phyloP scores from a whole-genome alignment of 345 rosid genomes.

The Lumnitzera littorea region DNA sequence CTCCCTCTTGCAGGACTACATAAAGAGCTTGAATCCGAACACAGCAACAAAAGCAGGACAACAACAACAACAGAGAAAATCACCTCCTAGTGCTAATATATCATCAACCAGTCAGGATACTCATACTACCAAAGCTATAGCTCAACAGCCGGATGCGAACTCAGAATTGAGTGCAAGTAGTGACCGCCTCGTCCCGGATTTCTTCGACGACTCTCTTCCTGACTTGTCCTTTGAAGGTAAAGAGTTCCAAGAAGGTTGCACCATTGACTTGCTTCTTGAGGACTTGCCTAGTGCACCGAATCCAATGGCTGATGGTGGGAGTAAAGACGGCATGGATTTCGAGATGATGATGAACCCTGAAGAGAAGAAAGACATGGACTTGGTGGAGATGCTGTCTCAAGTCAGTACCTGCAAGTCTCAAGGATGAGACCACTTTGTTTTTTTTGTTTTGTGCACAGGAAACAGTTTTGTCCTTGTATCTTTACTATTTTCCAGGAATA shows the following conservation, averaged over 20 bases:
- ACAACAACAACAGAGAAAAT: constrained; percentile 17
- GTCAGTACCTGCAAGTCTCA: constrained; percentile 8
- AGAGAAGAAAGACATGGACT: constrained; percentile 44
- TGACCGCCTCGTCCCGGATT: constrained; percentile 44
- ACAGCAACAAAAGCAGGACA: constrained; percentile 12
- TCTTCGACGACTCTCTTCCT: constrained; percentile 31
- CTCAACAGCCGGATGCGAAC: constrained; percentile 8
- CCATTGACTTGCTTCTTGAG: constrained; percentile 63
- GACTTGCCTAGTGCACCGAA: constrained; percentile 32
- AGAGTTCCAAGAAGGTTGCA: constrained; percentile 49
- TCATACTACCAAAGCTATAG: not conserved
- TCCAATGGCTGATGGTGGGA: constrained; percentile 14
- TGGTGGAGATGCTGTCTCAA: constrained; percentile 53
- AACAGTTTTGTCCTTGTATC: not conserved
- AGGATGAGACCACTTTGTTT: not conserved
- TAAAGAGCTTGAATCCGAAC: constrained; percentile 68
- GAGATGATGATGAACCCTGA: constrained; percentile 16
- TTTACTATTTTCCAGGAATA: no score
- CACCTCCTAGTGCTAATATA: constrained; percentile 5
- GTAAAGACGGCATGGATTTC: constrained; percentile 14
- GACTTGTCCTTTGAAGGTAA: constrained; percentile 59
- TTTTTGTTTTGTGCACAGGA: not conserved
- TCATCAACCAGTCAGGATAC: not conserved
- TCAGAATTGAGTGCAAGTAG: constrained; percentile 15
- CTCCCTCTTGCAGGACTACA: constrained; percentile 83